Percentiles rank a stretch among this genome's conserved stretches.
Evolutionary conservation across 805 yeast genomes (phyloP).

Genomic region (Metschnikowia hibisci): DNA sequence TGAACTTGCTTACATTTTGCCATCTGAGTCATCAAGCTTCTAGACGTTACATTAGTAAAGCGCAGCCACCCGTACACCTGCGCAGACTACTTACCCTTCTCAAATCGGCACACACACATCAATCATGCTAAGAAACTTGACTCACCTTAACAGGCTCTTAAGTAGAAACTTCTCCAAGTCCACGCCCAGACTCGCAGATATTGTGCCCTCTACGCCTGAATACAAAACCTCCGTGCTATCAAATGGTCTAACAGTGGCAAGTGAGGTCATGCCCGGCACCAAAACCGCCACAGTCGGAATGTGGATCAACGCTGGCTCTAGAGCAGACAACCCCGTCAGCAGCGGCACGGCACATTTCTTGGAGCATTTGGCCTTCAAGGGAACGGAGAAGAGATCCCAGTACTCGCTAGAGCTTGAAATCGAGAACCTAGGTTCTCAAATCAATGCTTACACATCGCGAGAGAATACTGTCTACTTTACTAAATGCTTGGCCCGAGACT

Average conservation of each 20-base stretch:
- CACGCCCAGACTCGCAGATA: background rate
- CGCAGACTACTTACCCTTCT: background rate
- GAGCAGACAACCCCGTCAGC: slow-evolving; percentile 86
- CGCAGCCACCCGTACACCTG: slow-evolving; percentile 2
- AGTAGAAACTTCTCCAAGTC: background rate
- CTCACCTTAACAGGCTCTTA: background rate
- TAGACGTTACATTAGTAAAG: slow-evolving; percentile 1
- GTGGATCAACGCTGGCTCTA: slow-evolving; percentile 97
- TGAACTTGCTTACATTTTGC: background rate
- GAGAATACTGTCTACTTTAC: slow-evolving; percentile 98
- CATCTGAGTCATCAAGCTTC: background rate
- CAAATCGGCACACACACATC: background rate
- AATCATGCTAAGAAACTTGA: slow-evolving; percentile 7
- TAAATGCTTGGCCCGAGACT: slow-evolving; percentile 74
- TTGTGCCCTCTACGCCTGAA: slow-evolving; percentile 14
- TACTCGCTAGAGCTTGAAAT: slow-evolving; percentile 83
- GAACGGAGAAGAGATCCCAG: slow-evolving; percentile 80
- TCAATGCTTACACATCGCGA: slow-evolving; percentile 97
- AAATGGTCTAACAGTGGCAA: slow-evolving; percentile 94
- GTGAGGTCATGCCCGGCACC: slow-evolving; percentile 81
- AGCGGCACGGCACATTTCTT: slow-evolving; percentile 96
- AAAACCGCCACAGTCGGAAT: slow-evolving; percentile 96
- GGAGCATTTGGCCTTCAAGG: slow-evolving; percentile 96
- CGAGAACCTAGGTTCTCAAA: slow-evolving; percentile 93
- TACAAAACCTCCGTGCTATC: slow-evolving; percentile 64